phyloP scores from a whole-genome alignment of 1,284 basidiomycete species.

The Cryptococcus wingfieldii region DNA sequence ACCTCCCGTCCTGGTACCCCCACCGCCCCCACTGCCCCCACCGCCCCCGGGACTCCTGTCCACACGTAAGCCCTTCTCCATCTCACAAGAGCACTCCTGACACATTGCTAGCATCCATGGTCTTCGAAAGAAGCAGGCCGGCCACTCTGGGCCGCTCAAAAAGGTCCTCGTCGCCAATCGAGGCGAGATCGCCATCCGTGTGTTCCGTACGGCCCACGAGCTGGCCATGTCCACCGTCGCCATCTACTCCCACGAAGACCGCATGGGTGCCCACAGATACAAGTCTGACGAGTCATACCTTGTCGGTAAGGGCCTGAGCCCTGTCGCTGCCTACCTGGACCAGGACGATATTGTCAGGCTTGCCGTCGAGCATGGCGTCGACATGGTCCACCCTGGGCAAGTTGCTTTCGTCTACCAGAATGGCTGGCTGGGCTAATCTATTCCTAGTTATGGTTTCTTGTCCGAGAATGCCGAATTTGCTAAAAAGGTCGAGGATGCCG shows the following conservation, averaged over 20 bases:
- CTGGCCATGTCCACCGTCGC: constrained; percentile 99
- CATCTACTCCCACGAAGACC: constrained; percentile 96
- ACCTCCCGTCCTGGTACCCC: constrained; percentile 31
- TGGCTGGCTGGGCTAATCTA: neutral
- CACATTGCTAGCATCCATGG: constrained; percentile 65
- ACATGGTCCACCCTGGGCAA: constrained; percentile 98
- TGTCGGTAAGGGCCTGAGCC: constrained; percentile 91
- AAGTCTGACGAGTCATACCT: constrained; percentile 99
- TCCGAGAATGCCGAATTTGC: constrained; percentile 97
- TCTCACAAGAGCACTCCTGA: neutral
- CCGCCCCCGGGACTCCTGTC: constrained; percentile 20
- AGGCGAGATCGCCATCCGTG: constrained; percentile 98
- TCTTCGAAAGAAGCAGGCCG: constrained; percentile 85
- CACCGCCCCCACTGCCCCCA: constrained; percentile 29
- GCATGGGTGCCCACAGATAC: constrained; percentile 94
- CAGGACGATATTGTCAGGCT: constrained; percentile 96
- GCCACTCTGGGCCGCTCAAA: constrained; percentile 82
- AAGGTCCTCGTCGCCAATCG: constrained; percentile 95
- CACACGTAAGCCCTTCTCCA: constrained; percentile 33
- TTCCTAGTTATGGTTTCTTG: constrained; percentile 87
- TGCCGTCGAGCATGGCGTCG: constrained; percentile 92
- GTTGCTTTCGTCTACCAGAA: constrained; percentile 21
- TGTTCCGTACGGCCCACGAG: constrained; percentile 98
- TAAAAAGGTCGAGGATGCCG: constrained; percentile 92
- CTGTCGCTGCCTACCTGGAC: constrained; percentile 93